Evolutionary conservation across 2,329 filamentous ascomycete genomes (phyloP), one percentile per base, ranked within the genome.

Genomic region (Penicillium corylophilum): DNA sequence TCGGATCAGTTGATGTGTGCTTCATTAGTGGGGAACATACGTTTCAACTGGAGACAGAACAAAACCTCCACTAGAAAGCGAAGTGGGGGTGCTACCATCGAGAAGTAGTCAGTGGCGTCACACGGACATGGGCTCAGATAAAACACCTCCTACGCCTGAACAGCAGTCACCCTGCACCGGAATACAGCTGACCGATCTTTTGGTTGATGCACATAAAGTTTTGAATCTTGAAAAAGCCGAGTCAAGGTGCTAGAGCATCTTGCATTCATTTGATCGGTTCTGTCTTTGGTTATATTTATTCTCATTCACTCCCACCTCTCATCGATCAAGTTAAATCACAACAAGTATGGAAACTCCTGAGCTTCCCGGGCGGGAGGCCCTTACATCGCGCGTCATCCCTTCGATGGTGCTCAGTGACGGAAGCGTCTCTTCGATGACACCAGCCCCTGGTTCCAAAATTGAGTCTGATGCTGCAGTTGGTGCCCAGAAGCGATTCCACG

Each of bases 371-470:
- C 54, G 60, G 22, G 54, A 57, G 15, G 57, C 51, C 20, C 56
- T 64, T 22, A 56, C 52, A 2, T 50, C 56, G 18, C 53, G 60
- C 24, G 28, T 50, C 9, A 38, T 62, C 3, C 60, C 60, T 3
- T 46, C 44, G 0, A 62, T 62, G 58, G 50, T 52, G 2, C 48
- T 62, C 23, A 61, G 58, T 16, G 48, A 60, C n/a, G 56, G 60
- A 20, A 44, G 50, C 18, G 7, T 58, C 38, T 45, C 51, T 38
- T 58, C 56, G 13, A 51, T 53, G 28, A 57, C 35, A 39, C 49
- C 43, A 24, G 52, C 18, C 13, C 58, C 46, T 29, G 22, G 33
- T 9, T 47, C 44, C 6, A 36, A 44, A 4, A 45, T 46, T 1
- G 50, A 48, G 26, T 29, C 28, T 5, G 40, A 58, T n/a, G 46